phyloP scores from a whole-genome alignment of 768 basidiomycete species.

The Lactifluus rugatus region DNA sequence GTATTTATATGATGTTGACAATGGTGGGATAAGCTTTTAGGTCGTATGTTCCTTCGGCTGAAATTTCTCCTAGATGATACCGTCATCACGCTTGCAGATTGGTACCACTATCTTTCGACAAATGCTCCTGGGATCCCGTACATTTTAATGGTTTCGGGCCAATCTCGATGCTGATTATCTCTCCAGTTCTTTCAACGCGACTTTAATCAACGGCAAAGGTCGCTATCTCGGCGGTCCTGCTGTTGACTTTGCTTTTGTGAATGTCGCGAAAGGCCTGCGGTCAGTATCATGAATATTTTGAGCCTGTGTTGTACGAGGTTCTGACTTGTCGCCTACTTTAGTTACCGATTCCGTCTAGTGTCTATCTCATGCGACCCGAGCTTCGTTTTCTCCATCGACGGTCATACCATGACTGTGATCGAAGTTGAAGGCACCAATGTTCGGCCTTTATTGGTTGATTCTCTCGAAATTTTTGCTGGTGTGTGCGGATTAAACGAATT shows the following conservation, averaged over 20 bases:
- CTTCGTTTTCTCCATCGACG: conserved; percentile 32
- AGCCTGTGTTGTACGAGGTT: neutral
- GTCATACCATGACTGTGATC: conserved; percentile 33
- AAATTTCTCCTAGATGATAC: conserved; percentile 30
- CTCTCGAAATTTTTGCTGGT: conserved; percentile 35
- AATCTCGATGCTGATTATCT: neutral
- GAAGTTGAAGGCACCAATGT: conserved; percentile 32
- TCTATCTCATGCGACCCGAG: conserved; percentile 26
- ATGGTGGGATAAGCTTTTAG: conserved; percentile 17
- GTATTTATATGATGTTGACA: conserved; percentile 26
- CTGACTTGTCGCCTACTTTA: neutral
- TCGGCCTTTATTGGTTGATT: conserved; percentile 30
- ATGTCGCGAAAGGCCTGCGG: conserved; percentile 4
- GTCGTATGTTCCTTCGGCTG: neutral
- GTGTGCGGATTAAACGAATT: conserved; percentile 8
- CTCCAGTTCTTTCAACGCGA: conserved; percentile 25
- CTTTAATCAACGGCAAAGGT: conserved; percentile 41
- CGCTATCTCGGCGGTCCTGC: conserved; percentile 26
- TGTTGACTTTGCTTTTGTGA: conserved; percentile 8
- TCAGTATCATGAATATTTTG: neutral
- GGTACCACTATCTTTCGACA: conserved; percentile 22
- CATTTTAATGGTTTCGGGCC: neutral
- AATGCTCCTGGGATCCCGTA: neutral
- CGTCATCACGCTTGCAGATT: conserved; percentile 40
- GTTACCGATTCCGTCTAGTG: conserved; percentile 20